phyloP scores from a whole-genome alignment of 208 protist species.

The Lotmaria passim region DNA sequence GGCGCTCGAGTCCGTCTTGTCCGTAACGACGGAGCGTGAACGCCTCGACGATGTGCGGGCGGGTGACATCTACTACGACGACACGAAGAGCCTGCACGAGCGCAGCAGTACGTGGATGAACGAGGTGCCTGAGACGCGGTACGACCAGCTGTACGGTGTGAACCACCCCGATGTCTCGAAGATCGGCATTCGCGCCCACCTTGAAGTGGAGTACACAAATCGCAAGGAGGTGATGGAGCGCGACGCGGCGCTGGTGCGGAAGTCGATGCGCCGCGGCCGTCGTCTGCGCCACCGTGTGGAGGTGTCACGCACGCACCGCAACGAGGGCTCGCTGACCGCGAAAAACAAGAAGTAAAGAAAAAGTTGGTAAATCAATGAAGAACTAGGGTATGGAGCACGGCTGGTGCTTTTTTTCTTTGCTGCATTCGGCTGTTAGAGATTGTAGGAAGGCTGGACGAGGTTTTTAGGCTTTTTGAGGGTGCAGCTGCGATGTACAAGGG shows the following conservation, averaged over 20 bases:
- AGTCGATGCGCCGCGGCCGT: slow-evolving; percentile 65
- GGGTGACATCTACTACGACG: slow-evolving; percentile 87
- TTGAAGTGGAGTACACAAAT: slow-evolving; percentile 85
- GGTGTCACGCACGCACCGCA: slow-evolving; percentile 73
- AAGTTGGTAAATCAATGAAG: too few species aligned
- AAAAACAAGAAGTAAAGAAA: slow-evolving; percentile 24
- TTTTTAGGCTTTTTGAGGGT: too few species aligned
- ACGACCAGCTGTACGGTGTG: slow-evolving; percentile 88
- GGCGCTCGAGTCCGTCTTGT: slow-evolving; percentile 70
- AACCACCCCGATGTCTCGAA: slow-evolving; percentile 83
- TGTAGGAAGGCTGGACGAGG: too few species aligned
- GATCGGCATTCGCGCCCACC: slow-evolving; percentile 87
- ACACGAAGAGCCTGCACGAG: slow-evolving; percentile 67
- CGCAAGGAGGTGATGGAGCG: slow-evolving; percentile 74
- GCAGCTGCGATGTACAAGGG: too few species aligned
- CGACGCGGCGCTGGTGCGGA: slow-evolving; percentile 79
- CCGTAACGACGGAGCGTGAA: slow-evolving; percentile 53
- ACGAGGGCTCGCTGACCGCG: slow-evolving; percentile 49
- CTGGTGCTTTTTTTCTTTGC: neutral
- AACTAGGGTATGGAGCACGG: neutral
- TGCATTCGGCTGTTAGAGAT: neutral
- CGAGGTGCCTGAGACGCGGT: slow-evolving; percentile 89
- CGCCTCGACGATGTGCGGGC: slow-evolving; percentile 78
- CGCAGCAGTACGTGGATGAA: slow-evolving; percentile 87
- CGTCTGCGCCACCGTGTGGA: slow-evolving; percentile 84